phyloP scores from a whole-genome alignment of 2,329 filamentous ascomycete species.

The Epichloe gansuensis region DNA sequence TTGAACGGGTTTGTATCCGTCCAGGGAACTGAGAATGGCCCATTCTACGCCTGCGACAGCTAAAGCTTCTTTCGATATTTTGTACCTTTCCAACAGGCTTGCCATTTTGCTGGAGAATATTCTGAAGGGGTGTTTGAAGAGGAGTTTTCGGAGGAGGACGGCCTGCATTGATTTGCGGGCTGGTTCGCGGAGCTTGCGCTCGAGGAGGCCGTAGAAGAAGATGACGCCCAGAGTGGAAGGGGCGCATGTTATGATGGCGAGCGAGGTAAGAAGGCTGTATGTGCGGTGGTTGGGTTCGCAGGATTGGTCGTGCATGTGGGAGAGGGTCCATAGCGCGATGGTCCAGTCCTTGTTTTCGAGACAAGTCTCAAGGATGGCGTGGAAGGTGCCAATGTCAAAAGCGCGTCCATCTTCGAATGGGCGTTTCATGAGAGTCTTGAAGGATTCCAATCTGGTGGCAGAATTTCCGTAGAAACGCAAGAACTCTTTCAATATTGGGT shows the following conservation, averaged over 20 bases:
- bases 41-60: constrained; percentile 17
- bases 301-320: constrained; percentile 11
- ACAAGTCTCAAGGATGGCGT: constrained; percentile 24
- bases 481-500: constrained; percentile 29
- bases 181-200: constrained; percentile 16
- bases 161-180: constrained; percentile 14
- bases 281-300: constrained; percentile 18
- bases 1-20: constrained; percentile 16
- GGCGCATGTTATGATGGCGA: constrained; percentile 21
- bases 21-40: constrained; percentile 17
- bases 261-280: constrained; percentile 25
- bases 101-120: constrained; percentile 18
- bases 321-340: constrained; percentile 20
- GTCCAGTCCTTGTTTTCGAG: constrained; percentile 16
- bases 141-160: constrained; percentile 15
- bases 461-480: constrained; percentile 23
- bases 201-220: constrained; percentile 21
- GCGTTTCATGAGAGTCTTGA: constrained; percentile 15
- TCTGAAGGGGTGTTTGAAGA: constrained; percentile 13
- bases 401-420: constrained; percentile 12
- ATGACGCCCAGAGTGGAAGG: constrained; percentile 18
- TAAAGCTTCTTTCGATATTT: constrained; percentile 7
- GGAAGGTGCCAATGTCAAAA: constrained; percentile 22
- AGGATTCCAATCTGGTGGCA: constrained; percentile 13
- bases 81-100: constrained; percentile 8